Base-by-base conservation (phyloP, 495 filamentous ascomycete genomes). In the Aspergillus incahuasiensis region DNA sequence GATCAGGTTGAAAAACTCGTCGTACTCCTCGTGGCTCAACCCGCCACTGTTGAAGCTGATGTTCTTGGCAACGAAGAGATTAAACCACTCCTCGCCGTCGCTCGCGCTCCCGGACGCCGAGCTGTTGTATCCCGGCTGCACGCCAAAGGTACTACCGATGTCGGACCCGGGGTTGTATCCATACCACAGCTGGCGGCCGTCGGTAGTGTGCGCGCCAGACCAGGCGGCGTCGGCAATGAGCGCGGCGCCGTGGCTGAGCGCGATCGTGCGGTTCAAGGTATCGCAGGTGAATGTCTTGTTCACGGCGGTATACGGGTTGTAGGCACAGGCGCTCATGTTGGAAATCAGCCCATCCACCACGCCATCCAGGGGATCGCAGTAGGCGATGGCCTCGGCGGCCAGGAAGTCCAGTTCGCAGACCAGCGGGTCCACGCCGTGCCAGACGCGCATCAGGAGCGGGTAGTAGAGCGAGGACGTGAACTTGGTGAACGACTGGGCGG, bases 261-360 rank as follows among this genome's bases (percentile, higher is more conserved):
- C 44, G 21, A 13, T 48, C 9, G 40, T 45, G 49, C 55, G 70
- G 68, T 48, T 20, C 66, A 66, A 15, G 19, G 21, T 18, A 71
- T 71, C 4, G 72, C 47, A 49, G 1, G 2, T 16, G 7, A 39
- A 19, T 1, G 30, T 21, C 64, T 50, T 62, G 67, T 82, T 82
- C 15, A 81, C 69, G 5, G 86, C 54, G 5, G 63, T 61, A 28
- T 73, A 68, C 13, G 77, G 71, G 52, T 77, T 55, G 52, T 83
- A 80, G 21, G 75, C 59, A 66, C 85, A 88, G 15, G 64, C 60
- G 6, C 66, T 60, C 0, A 82, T 82, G 32, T 69, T 55, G 48
- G 77, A 78, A 56, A 87, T 79, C 52, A 87, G 78, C 32, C 72
- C 77, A 63, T 87, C 85, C 2, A 64, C 56, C 5, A 80, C 64